These are phyloP conservation scores for Plasmodium vinckei DNA, from an alignment of 169 alveolate species.

Conservation along the genomic window DNA sequence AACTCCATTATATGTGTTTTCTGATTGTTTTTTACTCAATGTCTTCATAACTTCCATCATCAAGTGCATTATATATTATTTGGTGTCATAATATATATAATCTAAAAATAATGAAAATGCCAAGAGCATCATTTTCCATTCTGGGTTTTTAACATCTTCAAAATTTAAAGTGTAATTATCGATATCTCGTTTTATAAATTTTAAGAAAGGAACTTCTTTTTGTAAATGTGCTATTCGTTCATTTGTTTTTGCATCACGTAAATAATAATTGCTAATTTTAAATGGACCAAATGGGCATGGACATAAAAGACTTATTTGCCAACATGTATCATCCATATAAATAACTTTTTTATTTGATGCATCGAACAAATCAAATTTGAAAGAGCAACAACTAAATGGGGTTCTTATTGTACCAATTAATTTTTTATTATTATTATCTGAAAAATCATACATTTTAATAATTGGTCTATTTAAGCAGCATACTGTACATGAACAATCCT, in stretches of 20 bases:
- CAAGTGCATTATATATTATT: too few relatives aligned
- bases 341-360: conserved; percentile 55
- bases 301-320: conserved; percentile 46
- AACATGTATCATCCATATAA: conserved; percentile 74
- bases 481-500: conserved; percentile 60
- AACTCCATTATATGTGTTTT: too few relatives aligned
- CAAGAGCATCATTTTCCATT: conserved; percentile 74
- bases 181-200: conserved; percentile 54
- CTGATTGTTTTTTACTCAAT: too few relatives aligned
- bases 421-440: conserved; percentile 68
- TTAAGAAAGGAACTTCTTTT: conserved; percentile 64
- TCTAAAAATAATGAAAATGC: conserved; percentile 68
- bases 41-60: too few relatives aligned
- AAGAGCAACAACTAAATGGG: conserved; percentile 67
- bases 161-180: conserved; percentile 57
- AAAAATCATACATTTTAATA: conserved; percentile 66
- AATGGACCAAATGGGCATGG: conserved; percentile 66
- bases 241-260: conserved; percentile 68
- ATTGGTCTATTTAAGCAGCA: conserved; percentile 62
- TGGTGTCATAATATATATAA: conserved; percentile 44
- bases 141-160: conserved; percentile 56
- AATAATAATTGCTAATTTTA: conserved; percentile 53
- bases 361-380: conserved; percentile 66
- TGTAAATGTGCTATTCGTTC: conserved; percentile 54
- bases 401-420: conserved; percentile 53